Base-by-base conservation (phyloP, 1,139 yeast species). In the Suhomyces atakaporum region DNA sequence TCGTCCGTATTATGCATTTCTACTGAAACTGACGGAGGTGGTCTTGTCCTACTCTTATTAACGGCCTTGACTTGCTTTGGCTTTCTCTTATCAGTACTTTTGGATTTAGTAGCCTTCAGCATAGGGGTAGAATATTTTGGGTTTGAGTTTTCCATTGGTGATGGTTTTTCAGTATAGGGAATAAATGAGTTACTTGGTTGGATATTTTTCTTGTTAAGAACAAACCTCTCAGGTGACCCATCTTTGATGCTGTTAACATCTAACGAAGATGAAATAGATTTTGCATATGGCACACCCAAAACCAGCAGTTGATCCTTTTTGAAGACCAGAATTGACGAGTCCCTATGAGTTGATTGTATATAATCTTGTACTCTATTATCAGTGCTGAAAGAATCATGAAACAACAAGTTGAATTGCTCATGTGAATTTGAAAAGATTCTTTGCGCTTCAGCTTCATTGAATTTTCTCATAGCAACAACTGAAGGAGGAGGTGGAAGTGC, bases 1-100 rank as follows among this genome's bases (percentile, higher is more conserved):
- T 72, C 65, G n/a, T 69, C 77, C 12, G 72, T 70, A 51, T 82
- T 77, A 29, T 74, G 54, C 62, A 84, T 70, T 39, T 81, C 78
- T 15, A 84, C 59, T 7, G 71, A 62, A 9, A 79, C 74, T 23
- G 49, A 30, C 38, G 83, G 71, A 29, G 65, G 61, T 1, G 60
- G 58, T 13, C 58, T 44, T 4, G 47, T 42, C 25, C 43, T 45
- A 27, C 44, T 47, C 26, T 45, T 56, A 16, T 31, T 47, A 41
- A 11, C 5, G 9, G n/a, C 11, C n/a, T 30, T 33, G 4, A 15
- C n/a, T 12, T 19, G 38, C 9, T n/a, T 13, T 11, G 10, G 18
- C 19, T 23, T 31, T 24, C 29, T 36, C 27, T 31, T 34, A 3
- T 36, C 39, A 14, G 5, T 25, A 6, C 20, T n/a, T 7, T 25